Evolutionary conservation across 2,329 filamentous ascomycete species (phyloP).

Genomic region (Fusarium albidum): DNA sequence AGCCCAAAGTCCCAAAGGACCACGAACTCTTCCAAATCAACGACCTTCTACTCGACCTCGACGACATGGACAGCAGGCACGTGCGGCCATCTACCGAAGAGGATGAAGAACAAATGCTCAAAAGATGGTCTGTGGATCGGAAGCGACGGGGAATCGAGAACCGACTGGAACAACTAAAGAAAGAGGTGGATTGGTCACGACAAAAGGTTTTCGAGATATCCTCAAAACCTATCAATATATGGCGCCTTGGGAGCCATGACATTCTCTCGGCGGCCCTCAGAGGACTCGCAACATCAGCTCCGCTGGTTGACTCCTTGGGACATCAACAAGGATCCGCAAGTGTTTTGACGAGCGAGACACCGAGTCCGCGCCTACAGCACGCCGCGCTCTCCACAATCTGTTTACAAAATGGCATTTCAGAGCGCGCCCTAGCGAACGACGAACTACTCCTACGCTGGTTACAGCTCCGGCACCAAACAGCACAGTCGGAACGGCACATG

Average conservation of each 20-base stretch:
- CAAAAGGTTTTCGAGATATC: conserved; percentile 36
- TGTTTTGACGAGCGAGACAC: conserved; percentile 10
- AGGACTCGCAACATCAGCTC: conserved; percentile 26
- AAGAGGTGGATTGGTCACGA: conserved; percentile 39
- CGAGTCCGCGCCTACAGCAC: conserved; percentile 4
- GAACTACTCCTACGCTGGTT: conserved; percentile 48
- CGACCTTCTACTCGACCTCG: conserved; percentile 59
- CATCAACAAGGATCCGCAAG: conserved; percentile 14
- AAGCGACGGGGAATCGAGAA: conserved; percentile 34
- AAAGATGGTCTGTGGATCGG: conserved; percentile 41
- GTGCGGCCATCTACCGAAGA: conserved; percentile 52
- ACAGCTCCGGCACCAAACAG: conserved; percentile 37
- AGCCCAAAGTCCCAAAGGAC: conserved; percentile 18
- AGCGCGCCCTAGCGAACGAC: conserved; percentile 36
- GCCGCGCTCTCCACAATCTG: conserved; percentile 31
- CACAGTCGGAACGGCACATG: conserved; percentile 11
- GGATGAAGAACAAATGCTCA: conserved; percentile 45
- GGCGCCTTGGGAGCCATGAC: conserved; percentile 54
- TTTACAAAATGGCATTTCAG: conserved; percentile 33
- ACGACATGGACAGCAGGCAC: conserved; percentile 53
- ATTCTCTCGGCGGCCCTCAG: conserved; percentile 51
- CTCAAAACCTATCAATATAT: conserved; percentile 40
- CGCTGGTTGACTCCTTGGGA: conserved; percentile 20
- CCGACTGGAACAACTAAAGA: conserved; percentile 44
- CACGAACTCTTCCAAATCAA: conserved; percentile 52